Evolutionary conservation across 1,284 basidiomycete genomes (phyloP).

Genomic region (Volvariella surrecta): DNA sequence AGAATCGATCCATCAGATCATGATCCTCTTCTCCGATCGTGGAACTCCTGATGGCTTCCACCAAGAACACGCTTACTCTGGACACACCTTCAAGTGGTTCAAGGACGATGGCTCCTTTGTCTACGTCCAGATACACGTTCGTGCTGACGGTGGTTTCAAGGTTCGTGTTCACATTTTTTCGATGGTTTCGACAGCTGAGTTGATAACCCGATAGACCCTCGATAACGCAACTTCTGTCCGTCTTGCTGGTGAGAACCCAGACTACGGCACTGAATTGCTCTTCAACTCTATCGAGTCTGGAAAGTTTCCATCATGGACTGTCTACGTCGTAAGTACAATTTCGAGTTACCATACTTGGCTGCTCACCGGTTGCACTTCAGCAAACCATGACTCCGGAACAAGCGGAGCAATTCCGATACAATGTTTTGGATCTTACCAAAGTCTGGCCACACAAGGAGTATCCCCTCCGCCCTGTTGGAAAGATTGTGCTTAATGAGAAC

Average conservation of each 20-base stretch:
- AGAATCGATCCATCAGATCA: slow-evolving; percentile 85
- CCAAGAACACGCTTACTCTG: slow-evolving; percentile 84
- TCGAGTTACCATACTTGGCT: background rate
- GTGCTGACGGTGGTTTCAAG: slow-evolving; percentile 73
- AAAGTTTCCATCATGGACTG: slow-evolving; percentile 74
- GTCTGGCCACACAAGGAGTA: slow-evolving; percentile 80
- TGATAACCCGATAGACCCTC: slow-evolving; percentile 39
- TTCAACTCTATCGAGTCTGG: slow-evolving; percentile 77
- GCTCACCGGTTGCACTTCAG: slow-evolving; percentile 22
- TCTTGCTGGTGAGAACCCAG: slow-evolving; percentile 66
- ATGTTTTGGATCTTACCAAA: slow-evolving; percentile 87
- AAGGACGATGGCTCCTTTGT: slow-evolving; percentile 77
- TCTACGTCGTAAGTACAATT: slow-evolving; percentile 48
- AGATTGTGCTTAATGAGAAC: slow-evolving; percentile 83
- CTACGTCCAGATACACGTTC: slow-evolving; percentile 79
- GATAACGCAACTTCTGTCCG: slow-evolving; percentile 35
- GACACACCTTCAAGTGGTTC: slow-evolving; percentile 88
- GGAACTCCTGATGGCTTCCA: slow-evolving; percentile 85
- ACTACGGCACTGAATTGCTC: slow-evolving; percentile 71
- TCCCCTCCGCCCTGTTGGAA: slow-evolving; percentile 83
- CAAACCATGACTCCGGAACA: slow-evolving; percentile 89
- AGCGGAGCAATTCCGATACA: slow-evolving; percentile 87
- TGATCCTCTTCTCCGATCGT: slow-evolving; percentile 87
- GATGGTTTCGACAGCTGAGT: slow-evolving; percentile 7
- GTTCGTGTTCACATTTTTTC: slow-evolving; percentile 29